Base-by-base conservation (phyloP, 345 rosid genomes). In the Arabis hirsuta region DNA sequence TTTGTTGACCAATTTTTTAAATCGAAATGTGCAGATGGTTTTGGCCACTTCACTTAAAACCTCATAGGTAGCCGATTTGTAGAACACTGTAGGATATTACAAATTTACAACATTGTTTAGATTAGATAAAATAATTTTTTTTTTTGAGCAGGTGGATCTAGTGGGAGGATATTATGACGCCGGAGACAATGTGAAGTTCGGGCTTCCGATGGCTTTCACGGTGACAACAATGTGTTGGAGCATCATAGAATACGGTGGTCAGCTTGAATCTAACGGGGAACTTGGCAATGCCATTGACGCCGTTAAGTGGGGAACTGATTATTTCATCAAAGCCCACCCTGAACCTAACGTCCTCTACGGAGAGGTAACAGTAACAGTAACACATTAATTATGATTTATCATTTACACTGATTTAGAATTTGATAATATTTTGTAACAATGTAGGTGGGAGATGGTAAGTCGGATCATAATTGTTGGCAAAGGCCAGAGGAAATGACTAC, bases 401-500 rank as follows among this genome's bases (percentile, higher is more conserved):
- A 63, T 12, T 14, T 11, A 24, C 2, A 20, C 3, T 56, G 16
- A 42, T 13, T 9, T 59, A 32, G 32, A 20, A 53, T 45, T 12
- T 16, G 12, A 48, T 57, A 7, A 9, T 73, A 10, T 55, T 53
- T n/a, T 44, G 39, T 42, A 62, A 72, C 46, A 43, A 9, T 62
- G 2, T 75, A 93, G 98, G 98, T 91, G 29, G 98, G 97, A 45
- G 98, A 94, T 77, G 98, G 98, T 9, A 82, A 87, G 81, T 89
- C 82, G 55, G 98, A 94, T 76, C 96, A 94, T 67, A 83, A 87
- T 67, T 94, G 98, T 73, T 91, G 98, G 98, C 98, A 94, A 87
- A 83, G 97, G 47, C 98, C 98, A 24, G 98, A 94, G 82, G 98
- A 94, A 48, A 94, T 94, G 98, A 91, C 97, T 39, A 94, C 98